Evolutionary conservation across 148 eudicot species (phyloP), one percentile per base, ranked within the genome.

Genomic region (Nyssa sinensis): DNA sequence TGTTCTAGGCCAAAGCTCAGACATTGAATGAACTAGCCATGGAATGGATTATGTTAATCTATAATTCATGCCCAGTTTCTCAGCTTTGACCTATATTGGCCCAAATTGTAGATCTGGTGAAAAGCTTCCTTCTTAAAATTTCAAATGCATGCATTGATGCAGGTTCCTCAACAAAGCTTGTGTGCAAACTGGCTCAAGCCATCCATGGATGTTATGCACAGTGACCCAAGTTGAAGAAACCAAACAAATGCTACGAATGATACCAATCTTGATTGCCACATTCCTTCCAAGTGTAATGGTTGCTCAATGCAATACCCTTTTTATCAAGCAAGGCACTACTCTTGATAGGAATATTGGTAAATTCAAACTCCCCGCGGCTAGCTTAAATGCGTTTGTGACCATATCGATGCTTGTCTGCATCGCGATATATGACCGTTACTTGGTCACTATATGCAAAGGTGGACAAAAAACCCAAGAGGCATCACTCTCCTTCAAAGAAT

Each of bases 141-240:
- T 49, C 57, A 12, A 49, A 49, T 49, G 57, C 57, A 17, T 49
- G 57, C 14, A 14, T 14, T 49, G 3, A 29, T 62, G 32, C 33
- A 62, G 65, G 33, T 62, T 62, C 21, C 34, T 62, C 19, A 29
- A 62, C 19, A 62, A 62, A 62, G 65, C 65, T 9, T 27, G 32
- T 27, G 65, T 62, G 12, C 5, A 27, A 29, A 62, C 16, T 25
- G 65, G 65, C 14, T 62, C 32, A 27, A 62, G 14, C 4, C 28
- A 5, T 62, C 65, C 65, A 27, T 62, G 65, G 65, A 62, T 62
- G 65, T 4, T 62, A 3, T 62, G 65, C 65, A 12, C 65, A 13
- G 65, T 62, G 31, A 62, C 65, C 9, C 65, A 62, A 62, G 65
- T 62, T 10, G 65, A 62, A 19, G 65, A 62, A 62, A 62, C 65